Base-by-base conservation (phyloP, 2,329 filamentous ascomycete genomes). In the Teratosphaeria destructans region DNA sequence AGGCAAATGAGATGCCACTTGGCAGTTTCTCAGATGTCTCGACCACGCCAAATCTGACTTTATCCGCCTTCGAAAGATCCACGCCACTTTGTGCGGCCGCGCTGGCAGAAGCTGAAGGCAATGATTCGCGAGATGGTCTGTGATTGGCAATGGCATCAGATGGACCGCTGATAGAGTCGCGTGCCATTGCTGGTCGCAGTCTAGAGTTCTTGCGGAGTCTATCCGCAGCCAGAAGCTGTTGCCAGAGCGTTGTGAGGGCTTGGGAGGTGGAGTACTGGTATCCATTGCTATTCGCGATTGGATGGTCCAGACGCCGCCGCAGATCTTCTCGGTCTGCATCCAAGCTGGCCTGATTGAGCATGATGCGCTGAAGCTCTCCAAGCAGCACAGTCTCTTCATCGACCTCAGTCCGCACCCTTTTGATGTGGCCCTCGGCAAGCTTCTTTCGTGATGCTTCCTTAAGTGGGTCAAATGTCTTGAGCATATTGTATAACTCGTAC, bases 301-400 rank as follows among this genome's bases (percentile, higher is more conserved):
- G 92, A 63, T 90, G 89, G 70, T 96, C 93, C 11, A 99, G 85
- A 57, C 93, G 84, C 26, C 63, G 63, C 85, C 84, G 75, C 93
- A 96, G 53, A 95, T 83, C 72, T 66, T 87, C 85, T 58, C 94
- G 87, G 71, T 96, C 91, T 65, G 90, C 86, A 71, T 95, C 90
- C 70, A 97, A 87, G 60, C 85, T 86, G 66, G 94, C 89, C 64
- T 92, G 89, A 61, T 91, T 86, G 63, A 89, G 86, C 69, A 95
- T 84, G 65, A 99, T 97, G 61, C 94, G 87, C 70, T 95, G 91
- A 59, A 99, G 84, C 71, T 99, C 94, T 60, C 93, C 82, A 19
- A 99, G 81, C 2, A 99, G 78, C 37, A 90, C 87, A 67, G 95
- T 89, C 75, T 99, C 94, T 73, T 99, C 94, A 63, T 89, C 86